Base-by-base conservation (phyloP, 495 filamentous ascomycete genomes). In the Lineolata rhizophorae region DNA sequence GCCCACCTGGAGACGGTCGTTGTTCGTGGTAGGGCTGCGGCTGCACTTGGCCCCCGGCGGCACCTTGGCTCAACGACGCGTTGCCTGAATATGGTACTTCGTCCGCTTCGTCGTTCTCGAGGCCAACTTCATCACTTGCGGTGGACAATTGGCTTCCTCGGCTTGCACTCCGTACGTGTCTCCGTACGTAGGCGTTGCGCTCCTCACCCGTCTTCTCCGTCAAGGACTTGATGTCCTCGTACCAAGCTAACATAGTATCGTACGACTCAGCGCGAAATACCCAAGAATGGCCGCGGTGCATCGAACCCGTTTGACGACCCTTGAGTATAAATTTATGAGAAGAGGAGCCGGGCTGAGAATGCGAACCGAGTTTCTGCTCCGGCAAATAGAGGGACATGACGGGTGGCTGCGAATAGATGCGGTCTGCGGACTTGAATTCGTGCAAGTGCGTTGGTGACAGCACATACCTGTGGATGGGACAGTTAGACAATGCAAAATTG, bases 281-380 rank as follows among this genome's bases (percentile, higher is more conserved):
- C 87, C 87, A 97, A 9, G 80, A 82, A 47, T 97, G 87, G 14
- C 84, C 85, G 31, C 84, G 75, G 44, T 95, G 87, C 68, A 95
- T 81, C 5, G 72, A 52, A 30, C 87, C 87, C 11, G 79, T 87
- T 53, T 97, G 85, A 31, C 83, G 75, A 26, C 85, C 87, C 54
- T 94, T 95, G 29, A 97, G 66, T 54, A 93, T 77, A 48, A 95
- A 97, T 46, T 97, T 97, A 58, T 94, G 85, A n/a, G 82, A 92
- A 14, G 76, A 76, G 9, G 78, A 81, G 22, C 72, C 72, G 25
- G 76, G 69, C 31, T 73, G 62, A 8, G 87, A 94, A 47, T 87
- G 79, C 8, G 84, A 90, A 22, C 87, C 90, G 18, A 95, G 69
- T 44, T 90, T 92, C 47, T 94, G 87, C 37, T 94, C 87, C 2